A percentile compares a stretch with the other conserved stretches of the same genome.
Evolutionary conservation across 495 filamentous ascomycete genomes (phyloP).

Genomic region (Endocarpon pusillum): DNA sequence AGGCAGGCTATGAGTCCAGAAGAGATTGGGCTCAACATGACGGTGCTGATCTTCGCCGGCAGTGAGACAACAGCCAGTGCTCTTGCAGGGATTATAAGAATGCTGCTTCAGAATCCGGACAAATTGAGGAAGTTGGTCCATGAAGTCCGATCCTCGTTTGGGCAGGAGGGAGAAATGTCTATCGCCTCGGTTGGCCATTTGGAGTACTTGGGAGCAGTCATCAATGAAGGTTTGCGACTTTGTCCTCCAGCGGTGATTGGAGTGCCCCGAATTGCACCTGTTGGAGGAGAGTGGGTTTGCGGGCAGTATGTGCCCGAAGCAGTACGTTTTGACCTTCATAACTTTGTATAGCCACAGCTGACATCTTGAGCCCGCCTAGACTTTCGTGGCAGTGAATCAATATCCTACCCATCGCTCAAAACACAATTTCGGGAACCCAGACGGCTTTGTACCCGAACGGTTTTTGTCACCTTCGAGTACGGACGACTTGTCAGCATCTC

Average conservation of each 20-base stretch:
- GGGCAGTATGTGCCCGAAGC: constrained; percentile 25
- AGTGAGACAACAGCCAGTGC: constrained; percentile 40
- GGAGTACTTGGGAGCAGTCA: constrained; percentile 21
- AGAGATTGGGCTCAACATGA: neutral
- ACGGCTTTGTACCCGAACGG: constrained; percentile 28
- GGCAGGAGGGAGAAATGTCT: constrained; percentile 22
- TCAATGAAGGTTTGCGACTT: constrained; percentile 25
- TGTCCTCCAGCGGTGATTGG: constrained; percentile 24
- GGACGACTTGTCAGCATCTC: constrained; percentile 9
- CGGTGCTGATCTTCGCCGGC: constrained; percentile 31
- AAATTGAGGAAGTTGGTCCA: constrained; percentile 15
- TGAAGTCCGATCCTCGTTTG: constrained; percentile 34
- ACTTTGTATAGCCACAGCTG: constrained; percentile 1
- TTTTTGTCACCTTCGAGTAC: constrained; percentile 18
- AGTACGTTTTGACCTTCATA: constrained; percentile 6
- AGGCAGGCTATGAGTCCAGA: neutral
- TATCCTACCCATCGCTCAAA: constrained; percentile 21
- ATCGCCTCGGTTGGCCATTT: constrained; percentile 14
- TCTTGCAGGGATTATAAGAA: constrained; percentile 28
- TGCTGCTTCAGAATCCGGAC: constrained; percentile 26
- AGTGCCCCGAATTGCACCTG: constrained; percentile 23
- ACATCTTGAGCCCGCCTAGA: constrained; percentile 13
- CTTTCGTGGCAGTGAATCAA: constrained; percentile 21
- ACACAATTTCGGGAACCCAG: constrained; percentile 22
- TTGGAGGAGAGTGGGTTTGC: constrained; percentile 27